phyloP scores from a whole-genome alignment of 2,329 filamentous ascomycete species.

The Aspergillus chevalieri region DNA sequence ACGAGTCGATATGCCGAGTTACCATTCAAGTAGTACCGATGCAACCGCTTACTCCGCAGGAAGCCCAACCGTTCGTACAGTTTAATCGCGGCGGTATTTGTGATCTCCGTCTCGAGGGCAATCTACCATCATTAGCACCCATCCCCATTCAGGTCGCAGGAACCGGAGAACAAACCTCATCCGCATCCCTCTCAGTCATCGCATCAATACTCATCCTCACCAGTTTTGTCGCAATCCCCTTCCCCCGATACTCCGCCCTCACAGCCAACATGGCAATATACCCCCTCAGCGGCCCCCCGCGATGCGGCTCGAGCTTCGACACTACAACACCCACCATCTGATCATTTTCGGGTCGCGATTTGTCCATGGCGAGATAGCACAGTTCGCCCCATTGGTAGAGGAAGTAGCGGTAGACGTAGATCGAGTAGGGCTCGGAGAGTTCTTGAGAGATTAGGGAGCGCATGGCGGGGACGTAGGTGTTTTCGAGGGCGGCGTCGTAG shows the following conservation, averaged over 20 bases:
- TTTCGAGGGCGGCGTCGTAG: conserved; percentile 55
- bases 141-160: background rate
- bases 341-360: conserved; percentile 27
- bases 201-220: conserved; percentile 87
- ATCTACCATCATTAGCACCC: conserved; percentile 43
- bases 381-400: conserved; percentile 95
- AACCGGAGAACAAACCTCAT: conserved; percentile 54
- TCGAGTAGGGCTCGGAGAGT: conserved; percentile 95
- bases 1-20: conserved; percentile 90
- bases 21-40: conserved; percentile 93
- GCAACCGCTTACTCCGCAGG: conserved; percentile 81
- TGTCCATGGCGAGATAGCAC: conserved; percentile 72
- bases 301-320: conserved; percentile 87
- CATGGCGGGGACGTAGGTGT: conserved; percentile 72
- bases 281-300: conserved; percentile 76
- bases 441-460: conserved; percentile 91
- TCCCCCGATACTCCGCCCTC: conserved; percentile 68
- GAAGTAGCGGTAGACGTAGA: conserved; percentile 98
- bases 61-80: conserved; percentile 92
- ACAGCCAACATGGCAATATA: conserved; percentile 99
- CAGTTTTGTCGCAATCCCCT: conserved; percentile 79
- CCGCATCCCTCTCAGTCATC: conserved; percentile 76
- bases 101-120: conserved; percentile 91
- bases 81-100: conserved; percentile 81
- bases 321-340: conserved; percentile 81